A percentile compares a stretch with the other conserved stretches of the same genome.
Evolutionary conservation across 139 green algal genomes (phyloP).

Genomic region (Closterium sp.): DNA sequence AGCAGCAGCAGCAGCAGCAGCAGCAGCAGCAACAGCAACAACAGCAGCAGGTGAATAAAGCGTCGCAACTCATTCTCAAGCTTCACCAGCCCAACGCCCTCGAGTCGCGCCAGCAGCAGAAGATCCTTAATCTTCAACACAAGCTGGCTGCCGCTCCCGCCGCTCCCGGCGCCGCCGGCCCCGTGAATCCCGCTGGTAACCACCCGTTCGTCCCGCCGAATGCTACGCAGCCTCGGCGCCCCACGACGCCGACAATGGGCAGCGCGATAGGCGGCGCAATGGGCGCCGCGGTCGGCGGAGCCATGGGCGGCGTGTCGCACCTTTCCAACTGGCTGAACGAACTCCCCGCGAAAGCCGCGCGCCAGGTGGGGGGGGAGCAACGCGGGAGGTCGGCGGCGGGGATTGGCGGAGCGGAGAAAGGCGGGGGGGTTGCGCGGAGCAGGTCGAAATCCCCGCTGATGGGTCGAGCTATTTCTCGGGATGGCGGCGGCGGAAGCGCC

Average conservation of each 20-base stretch:
- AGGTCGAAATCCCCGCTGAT: background rate
- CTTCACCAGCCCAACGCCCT: background rate
- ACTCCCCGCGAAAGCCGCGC: background rate
- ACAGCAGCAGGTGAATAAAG: background rate
- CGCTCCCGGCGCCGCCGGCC: background rate
- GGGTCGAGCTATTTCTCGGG: background rate
- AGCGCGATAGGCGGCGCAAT: background rate
- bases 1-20: background rate
- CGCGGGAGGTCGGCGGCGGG: background rate
- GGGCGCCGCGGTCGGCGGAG: background rate
- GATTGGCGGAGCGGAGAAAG: background rate
- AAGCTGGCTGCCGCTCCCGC: background rate
- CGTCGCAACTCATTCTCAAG: background rate
- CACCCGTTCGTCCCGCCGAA: background rate
- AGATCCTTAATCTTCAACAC: background rate
- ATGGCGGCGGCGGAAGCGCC: background rate
- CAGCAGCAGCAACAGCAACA: too few relatives aligned
- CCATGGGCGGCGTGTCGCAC: background rate
- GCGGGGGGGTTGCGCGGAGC: background rate
- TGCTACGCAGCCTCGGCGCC: background rate
- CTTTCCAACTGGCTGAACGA: background rate
- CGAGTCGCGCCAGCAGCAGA: background rate
- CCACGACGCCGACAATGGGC: background rate
- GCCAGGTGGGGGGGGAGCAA: background rate
- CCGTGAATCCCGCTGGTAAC: background rate